These are phyloP conservation scores for Botryotinia globosa DNA, from an alignment of 2,329 filamentous ascomycete genomes.

Conservation along the genomic window DNA sequence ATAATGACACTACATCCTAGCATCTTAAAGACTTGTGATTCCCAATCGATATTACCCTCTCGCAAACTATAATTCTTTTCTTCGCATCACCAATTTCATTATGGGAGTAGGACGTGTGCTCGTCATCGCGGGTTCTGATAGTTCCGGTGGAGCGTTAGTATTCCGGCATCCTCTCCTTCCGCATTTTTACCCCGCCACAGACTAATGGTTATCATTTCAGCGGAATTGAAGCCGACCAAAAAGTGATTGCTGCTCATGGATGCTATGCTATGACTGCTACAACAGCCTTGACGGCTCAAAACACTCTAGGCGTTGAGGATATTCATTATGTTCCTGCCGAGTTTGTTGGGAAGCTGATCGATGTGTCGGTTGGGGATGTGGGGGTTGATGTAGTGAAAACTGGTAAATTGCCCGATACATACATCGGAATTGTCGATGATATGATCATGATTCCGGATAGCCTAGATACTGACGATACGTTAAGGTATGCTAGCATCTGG, in stretches of 20 bases:
- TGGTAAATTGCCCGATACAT: conserved; percentile 53
- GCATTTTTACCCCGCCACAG: conserved; percentile 18
- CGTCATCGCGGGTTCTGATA: conserved; percentile 71
- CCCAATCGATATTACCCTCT: not conserved
- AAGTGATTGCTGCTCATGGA: conserved; percentile 85
- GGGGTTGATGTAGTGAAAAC: conserved; percentile 89
- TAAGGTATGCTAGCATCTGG: conserved; percentile 79
- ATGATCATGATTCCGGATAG: not conserved
- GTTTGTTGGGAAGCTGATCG: conserved; percentile 83
- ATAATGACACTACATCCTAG: conserved; percentile 6
- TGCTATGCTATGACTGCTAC: conserved; percentile 97
- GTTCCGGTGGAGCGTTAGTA: conserved; percentile 71
- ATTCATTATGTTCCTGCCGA: conserved; percentile 75
- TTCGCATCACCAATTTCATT: conserved; percentile 1
- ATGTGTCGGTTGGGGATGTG: conserved; percentile 79
- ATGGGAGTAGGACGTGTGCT: conserved; percentile 52
- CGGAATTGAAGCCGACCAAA: conserved; percentile 92
- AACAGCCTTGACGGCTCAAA: conserved; percentile 92
- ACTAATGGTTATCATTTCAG: conserved; percentile 46
- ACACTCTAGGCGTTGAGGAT: conserved; percentile 78
- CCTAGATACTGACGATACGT: conserved; percentile 2
- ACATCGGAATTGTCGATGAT: not conserved
- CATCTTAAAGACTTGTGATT: not conserved
- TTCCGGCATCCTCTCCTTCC: conserved; percentile 10
- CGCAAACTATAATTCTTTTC: not conserved